Evolutionary conservation across 805 yeast genomes (phyloP).

Genomic region (Ogataea nakhonphanomensis): DNA sequence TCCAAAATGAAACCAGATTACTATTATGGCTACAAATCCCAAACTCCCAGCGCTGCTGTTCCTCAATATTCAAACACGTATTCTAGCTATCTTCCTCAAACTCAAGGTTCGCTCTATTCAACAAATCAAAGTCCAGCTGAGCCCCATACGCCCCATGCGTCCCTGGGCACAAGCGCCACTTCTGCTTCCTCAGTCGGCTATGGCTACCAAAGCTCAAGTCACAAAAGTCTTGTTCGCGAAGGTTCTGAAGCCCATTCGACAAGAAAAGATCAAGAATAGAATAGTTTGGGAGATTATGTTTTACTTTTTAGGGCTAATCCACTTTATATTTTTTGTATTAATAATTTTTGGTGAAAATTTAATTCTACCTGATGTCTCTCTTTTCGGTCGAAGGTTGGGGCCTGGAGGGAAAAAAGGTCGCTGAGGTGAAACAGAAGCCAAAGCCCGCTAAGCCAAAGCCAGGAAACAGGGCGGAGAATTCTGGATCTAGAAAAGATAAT

Average conservation of each 20-base stretch:
- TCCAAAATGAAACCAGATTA: conserved; percentile 5
- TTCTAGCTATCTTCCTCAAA: conserved; percentile 1
- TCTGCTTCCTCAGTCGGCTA: background rate
- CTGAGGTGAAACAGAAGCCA: conserved; percentile 36
- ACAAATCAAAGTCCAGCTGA: background rate
- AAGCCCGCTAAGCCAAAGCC: conserved; percentile 18
- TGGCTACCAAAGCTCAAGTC: background rate
- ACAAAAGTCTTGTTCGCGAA: background rate
- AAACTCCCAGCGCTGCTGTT: conserved; percentile 4
- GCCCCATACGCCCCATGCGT: background rate
- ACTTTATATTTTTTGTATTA: conserved; percentile 7
- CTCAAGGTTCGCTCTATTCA: background rate
- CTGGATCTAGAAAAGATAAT: conserved; percentile 14
- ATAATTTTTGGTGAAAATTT: conserved; percentile 3
- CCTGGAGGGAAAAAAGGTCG: conserved; percentile 51
- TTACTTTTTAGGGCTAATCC: conserved; percentile 1
- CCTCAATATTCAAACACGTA: conserved; percentile 5
- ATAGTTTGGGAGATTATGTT: background rate
- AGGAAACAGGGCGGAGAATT: conserved; percentile 5
- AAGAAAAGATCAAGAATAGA: background rate
- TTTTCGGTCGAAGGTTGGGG: conserved; percentile 86
- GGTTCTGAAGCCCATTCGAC: background rate
- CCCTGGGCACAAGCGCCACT: background rate
- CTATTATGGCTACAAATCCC: conserved; percentile 12
- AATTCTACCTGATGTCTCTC: conserved; percentile 48